Evolutionary conservation across 257 asterid genomes (phyloP), one percentile per base, ranked within the genome.

Genomic region (Eucommia ulmoides): DNA sequence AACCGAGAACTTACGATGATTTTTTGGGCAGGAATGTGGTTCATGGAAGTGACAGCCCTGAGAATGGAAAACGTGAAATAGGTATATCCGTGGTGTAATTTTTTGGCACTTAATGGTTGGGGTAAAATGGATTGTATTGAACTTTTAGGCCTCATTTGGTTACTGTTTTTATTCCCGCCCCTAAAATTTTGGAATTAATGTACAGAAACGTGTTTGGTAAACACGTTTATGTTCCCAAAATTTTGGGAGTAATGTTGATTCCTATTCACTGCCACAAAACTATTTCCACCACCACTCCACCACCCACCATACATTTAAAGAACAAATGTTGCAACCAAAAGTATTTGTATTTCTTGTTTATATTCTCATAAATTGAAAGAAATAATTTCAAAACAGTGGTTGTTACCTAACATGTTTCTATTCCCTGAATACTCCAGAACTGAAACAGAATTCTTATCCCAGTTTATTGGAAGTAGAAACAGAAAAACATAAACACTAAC

Each of bases 31-130:
- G 97, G 82, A 88, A 88, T 59, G 95, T 88, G 65, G 80, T 88
- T 64, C 95, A 88, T 65, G 97, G 97, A 55, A 88, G 97, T 55
- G 95, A 88, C 63, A 88, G 94, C 69, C 87, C 94, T 50, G 94
- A 88, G 45, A 84, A 84, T 23, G 95, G 97, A 63, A 63, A 70
- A 49, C 79, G 94, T 18, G 95, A 88, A 70, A 84, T 74, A 73
- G 95, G 97, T 88, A 42, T n/a, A n/a, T n/a, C n/a, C n/a, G n/a
- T n/a, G n/a, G n/a, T n/a, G n/a, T n/a, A n/a, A n/a, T n/a, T n/a
- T n/a, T n/a, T n/a, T n/a, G n/a, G n/a, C n/a, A n/a, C n/a, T n/a
- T n/a, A n/a, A n/a, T n/a, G n/a, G n/a, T n/a, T n/a, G n/a, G n/a
- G n/a, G n/a, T n/a, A n/a, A n/a, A n/a, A n/a, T n/a, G n/a, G n/a